phyloP scores from a whole-genome alignment of 2,329 filamentous ascomycete species.

The Trichoderma lentiforme region DNA sequence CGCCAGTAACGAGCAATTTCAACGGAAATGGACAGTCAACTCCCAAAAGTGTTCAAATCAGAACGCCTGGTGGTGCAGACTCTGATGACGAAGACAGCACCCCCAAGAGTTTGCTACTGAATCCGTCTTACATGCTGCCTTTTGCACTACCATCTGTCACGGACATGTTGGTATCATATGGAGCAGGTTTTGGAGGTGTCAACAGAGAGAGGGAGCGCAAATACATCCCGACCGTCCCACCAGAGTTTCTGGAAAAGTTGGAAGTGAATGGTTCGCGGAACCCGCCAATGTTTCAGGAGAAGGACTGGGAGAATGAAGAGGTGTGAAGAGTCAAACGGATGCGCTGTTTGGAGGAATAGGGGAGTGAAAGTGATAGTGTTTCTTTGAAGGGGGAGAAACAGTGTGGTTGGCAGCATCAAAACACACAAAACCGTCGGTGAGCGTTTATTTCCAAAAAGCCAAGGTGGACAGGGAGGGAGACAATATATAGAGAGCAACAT shows the following conservation, averaged over 20 bases:
- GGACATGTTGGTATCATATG: slow-evolving; percentile 95
- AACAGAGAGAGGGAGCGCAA: slow-evolving; percentile 90
- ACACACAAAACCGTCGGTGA: neutral
- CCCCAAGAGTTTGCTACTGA: slow-evolving; percentile 73
- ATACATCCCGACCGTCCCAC: slow-evolving; percentile 92
- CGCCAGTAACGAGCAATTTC: slow-evolving; percentile 39
- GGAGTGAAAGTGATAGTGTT: too few relatives aligned
- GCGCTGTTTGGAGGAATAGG: neutral
- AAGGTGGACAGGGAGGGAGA: neutral
- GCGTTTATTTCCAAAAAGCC: neutral
- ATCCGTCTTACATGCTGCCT: slow-evolving; percentile 87
- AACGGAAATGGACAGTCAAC: slow-evolving; percentile 45
- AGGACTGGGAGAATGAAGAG: slow-evolving; percentile 67
- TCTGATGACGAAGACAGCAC: slow-evolving; percentile 58
- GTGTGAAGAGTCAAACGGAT: slow-evolving; percentile 32
- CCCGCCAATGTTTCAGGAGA: slow-evolving; percentile 58
- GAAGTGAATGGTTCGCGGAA: slow-evolving; percentile 58
- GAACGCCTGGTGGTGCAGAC: slow-evolving; percentile 38
- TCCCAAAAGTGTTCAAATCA: slow-evolving; percentile 40
- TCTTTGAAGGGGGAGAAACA: neutral
- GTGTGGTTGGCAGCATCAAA: neutral
- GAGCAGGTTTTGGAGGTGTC: slow-evolving; percentile 87
- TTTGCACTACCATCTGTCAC: slow-evolving; percentile 95
- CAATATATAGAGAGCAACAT: slow-evolving; percentile 15
- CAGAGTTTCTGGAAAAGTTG: slow-evolving; percentile 86